phyloP scores from a whole-genome alignment of 306 rosid genomes.

The Trifolium fragiferum region DNA sequence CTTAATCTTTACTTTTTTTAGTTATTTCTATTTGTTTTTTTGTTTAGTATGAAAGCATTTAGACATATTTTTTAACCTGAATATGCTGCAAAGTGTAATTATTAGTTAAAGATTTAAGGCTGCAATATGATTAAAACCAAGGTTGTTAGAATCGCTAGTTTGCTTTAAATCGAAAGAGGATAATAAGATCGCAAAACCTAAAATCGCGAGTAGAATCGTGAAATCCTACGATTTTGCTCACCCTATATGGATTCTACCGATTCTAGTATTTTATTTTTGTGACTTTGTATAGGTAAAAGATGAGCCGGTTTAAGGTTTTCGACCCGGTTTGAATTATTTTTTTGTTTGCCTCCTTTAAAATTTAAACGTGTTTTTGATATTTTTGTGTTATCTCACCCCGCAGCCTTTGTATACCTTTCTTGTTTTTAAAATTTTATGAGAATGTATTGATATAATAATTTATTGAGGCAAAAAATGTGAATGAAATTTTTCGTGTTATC shows the following conservation, averaged over 20 bases:
- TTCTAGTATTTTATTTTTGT: too few relatives aligned
- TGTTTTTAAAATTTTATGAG: not conserved
- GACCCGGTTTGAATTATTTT: too few relatives aligned
- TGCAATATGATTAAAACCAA: not conserved
- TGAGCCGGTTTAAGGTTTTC: too few relatives aligned
- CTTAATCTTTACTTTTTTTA: not conserved
- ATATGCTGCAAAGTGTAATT: slow-evolving; percentile 11
- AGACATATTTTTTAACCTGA: slow-evolving; percentile 3
- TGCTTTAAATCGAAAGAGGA: too few relatives aligned
- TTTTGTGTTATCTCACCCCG: not conserved
- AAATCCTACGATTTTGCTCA: too few relatives aligned
- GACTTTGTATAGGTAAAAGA: too few relatives aligned
- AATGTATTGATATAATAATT: slow-evolving; percentile 14
- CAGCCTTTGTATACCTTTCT: not conserved
- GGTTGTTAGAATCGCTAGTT: too few relatives aligned
- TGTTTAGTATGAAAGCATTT: not conserved
- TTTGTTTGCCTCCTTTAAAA: too few relatives aligned
- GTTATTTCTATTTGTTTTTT: not conserved
- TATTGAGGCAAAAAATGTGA: slow-evolving; percentile 15
- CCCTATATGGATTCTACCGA: too few relatives aligned
- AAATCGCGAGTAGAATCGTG: too few relatives aligned
- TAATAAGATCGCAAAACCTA: too few relatives aligned
- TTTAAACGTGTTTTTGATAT: too few relatives aligned
- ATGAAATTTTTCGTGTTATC: slow-evolving; percentile 5
- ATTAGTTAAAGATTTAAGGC: not conserved